Conservation (phyloP, 306 rosid species). For the Prunus fruticosa region DNA sequence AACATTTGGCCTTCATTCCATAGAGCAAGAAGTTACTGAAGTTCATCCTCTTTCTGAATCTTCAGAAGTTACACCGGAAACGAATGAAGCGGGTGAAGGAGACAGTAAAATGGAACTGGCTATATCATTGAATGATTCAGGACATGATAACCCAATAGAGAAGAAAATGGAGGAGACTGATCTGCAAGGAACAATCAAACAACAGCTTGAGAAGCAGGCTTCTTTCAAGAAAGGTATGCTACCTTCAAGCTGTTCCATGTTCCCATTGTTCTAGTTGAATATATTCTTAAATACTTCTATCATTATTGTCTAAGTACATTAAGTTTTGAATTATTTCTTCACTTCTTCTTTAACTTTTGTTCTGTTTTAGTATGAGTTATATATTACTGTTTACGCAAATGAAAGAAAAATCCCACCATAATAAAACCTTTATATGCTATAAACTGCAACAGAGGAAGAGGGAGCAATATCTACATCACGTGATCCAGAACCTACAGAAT, state of each 20-base stretch:
- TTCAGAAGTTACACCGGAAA: constrained; percentile 16
- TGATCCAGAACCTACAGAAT: constrained; percentile 36
- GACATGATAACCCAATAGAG: constrained; percentile 25
- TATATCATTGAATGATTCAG: constrained; percentile 15
- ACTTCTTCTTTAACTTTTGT: background rate
- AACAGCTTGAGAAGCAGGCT: constrained; percentile 32
- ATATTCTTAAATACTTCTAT: background rate
- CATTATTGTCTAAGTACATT: background rate
- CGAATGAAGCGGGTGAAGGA: constrained; percentile 26
- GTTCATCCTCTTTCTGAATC: constrained; percentile 25
- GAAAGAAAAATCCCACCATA: background rate
- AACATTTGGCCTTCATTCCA: constrained; percentile 6
- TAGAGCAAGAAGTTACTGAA: constrained; percentile 38
- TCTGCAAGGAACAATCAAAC: constrained; percentile 18
- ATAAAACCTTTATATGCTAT: background rate
- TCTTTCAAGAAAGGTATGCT: constrained; percentile 48
- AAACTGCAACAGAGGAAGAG: constrained; percentile 42
- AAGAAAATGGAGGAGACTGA: constrained; percentile 21
- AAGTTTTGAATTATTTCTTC: background rate
- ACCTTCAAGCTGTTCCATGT: background rate
- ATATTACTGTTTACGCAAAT: background rate
- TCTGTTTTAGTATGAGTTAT: background rate
- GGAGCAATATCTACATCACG: constrained; percentile 19
- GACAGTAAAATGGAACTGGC: constrained; percentile 19
- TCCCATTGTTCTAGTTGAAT: background rate